Evolutionary conservation across 2,329 filamentous ascomycete genomes (phyloP).

Genomic region (Stagonosporopsis vannaccii): DNA sequence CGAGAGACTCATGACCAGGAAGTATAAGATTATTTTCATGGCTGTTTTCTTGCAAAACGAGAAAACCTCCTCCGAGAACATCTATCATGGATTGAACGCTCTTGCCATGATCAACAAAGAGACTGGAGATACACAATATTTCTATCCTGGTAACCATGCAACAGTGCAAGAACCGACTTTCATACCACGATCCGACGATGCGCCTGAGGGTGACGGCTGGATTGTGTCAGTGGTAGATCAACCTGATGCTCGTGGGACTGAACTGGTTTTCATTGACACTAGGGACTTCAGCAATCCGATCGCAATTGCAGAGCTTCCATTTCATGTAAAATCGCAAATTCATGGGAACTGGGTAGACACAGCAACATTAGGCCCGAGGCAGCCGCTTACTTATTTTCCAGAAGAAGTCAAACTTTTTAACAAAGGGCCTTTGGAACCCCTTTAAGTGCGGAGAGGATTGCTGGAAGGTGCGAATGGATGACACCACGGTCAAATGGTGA

Average conservation of each 20-base stretch:
- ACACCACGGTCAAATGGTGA: no score
- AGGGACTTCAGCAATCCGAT: neutral
- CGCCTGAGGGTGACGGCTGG: conserved; percentile 59
- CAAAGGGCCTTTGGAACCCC: neutral
- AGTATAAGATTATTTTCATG: conserved; percentile 49
- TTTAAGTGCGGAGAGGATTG: no score
- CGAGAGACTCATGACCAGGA: conserved; percentile 47
- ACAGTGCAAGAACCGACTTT: conserved; percentile 61
- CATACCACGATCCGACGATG: conserved; percentile 49
- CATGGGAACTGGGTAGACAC: neutral
- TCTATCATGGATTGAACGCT: conserved; percentile 51
- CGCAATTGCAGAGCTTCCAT: neutral
- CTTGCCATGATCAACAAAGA: conserved; percentile 46
- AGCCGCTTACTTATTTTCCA: neutral
- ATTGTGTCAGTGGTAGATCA: conserved; percentile 35
- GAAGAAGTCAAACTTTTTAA: neutral
- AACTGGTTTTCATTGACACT: neutral
- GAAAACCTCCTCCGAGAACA: conserved; percentile 35
- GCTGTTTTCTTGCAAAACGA: conserved; percentile 53
- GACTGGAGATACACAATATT: conserved; percentile 41
- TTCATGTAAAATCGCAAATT: neutral
- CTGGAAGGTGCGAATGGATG: no score
- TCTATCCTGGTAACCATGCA: conserved; percentile 50
- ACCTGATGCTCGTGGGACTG: neutral
- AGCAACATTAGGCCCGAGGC: neutral